phyloP scores from a whole-genome alignment of 2,329 filamentous ascomycete species.

The Arachnopeziza araneosa region DNA sequence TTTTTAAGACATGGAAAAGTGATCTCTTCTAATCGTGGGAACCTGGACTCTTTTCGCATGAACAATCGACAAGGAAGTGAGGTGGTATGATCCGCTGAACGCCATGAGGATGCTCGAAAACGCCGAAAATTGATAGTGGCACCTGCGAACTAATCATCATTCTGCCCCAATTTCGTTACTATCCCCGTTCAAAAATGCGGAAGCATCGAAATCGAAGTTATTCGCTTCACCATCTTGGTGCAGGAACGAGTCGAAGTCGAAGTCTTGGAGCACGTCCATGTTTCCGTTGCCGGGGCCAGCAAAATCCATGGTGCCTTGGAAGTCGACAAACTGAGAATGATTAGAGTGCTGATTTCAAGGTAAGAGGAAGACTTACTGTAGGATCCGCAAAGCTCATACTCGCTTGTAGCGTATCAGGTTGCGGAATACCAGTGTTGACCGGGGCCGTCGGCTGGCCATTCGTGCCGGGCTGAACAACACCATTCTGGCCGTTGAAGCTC shows the following conservation, averaged over 20 bases:
- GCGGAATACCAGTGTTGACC: slow-evolving; percentile 35
- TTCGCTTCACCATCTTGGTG: slow-evolving; percentile 47
- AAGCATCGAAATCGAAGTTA: slow-evolving; percentile 49
- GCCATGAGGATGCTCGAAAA: slow-evolving; percentile 31
- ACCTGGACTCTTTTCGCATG: slow-evolving; percentile 28
- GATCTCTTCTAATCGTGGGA: slow-evolving; percentile 25
- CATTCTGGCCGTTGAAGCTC: slow-evolving; percentile 44
- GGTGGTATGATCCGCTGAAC: slow-evolving; percentile 30
- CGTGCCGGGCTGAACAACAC: slow-evolving; percentile 36
- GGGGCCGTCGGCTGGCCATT: slow-evolving; percentile 38
- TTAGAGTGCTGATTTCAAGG: slow-evolving; percentile 4
- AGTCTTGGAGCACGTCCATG: slow-evolving; percentile 57
- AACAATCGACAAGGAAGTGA: slow-evolving; percentile 25
- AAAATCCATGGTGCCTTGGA: slow-evolving; percentile 42
- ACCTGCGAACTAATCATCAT: slow-evolving; percentile 27
- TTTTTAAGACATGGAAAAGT: slow-evolving; percentile 23
- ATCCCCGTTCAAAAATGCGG: slow-evolving; percentile 49
- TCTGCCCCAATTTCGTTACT: slow-evolving; percentile 54
- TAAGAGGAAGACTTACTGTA: slow-evolving; percentile 14
- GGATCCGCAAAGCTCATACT: slow-evolving; percentile 43
- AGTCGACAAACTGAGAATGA: slow-evolving; percentile 25
- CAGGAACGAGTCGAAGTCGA: slow-evolving; percentile 64
- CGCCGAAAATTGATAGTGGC: slow-evolving; percentile 26
- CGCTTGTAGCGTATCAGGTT: slow-evolving; percentile 44
- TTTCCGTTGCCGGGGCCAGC: slow-evolving; percentile 46